Percentiles rank a stretch among this genome's conserved stretches.
Conservation (phyloP, 140 eudicot species). For the Bidens hawaiensis region DNA sequence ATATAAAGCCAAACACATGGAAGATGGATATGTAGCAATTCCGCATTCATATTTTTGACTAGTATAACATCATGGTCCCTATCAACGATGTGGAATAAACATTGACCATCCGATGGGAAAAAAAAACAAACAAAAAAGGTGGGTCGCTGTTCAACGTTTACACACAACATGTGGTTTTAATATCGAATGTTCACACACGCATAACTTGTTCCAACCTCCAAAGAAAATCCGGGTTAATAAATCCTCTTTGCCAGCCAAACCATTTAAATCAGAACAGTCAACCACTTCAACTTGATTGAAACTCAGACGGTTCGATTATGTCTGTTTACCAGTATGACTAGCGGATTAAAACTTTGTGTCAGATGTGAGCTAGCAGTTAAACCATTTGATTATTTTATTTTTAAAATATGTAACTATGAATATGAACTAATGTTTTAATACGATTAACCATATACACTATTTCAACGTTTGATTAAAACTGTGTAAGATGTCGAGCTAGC, state of each 20-base stretch:
- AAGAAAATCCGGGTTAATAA: not conserved
- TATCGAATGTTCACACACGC: not conserved
- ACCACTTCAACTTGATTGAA: not conserved
- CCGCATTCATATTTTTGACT: constrained; percentile 17
- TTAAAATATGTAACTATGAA: too few species aligned
- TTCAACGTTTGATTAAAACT: too few species aligned
- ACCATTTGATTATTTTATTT: too few species aligned
- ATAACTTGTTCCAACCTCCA: not conserved
- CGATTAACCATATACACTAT: not conserved
- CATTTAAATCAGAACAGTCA: not conserved
- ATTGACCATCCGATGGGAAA: constrained; percentile 2
- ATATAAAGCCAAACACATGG: too few species aligned
- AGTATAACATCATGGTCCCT: constrained; percentile 5
- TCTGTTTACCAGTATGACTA: not conserved
- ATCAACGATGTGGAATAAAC: not conserved
- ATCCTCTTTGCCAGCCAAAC: too few species aligned
- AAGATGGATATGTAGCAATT: too few species aligned
- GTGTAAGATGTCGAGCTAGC: too few species aligned
- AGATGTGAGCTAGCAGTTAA: too few species aligned
- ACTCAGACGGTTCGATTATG: too few species aligned
- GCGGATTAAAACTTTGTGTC: too few species aligned
- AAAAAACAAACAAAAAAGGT: not conserved
- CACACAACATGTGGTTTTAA: constrained; percentile 1
- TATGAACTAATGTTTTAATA: too few species aligned
- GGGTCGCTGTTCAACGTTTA: constrained; percentile 4